These are phyloP conservation scores for Verticillium nonalfalfae DNA, from an alignment of 2,329 filamentous ascomycete species.

Conservation along the genomic window DNA sequence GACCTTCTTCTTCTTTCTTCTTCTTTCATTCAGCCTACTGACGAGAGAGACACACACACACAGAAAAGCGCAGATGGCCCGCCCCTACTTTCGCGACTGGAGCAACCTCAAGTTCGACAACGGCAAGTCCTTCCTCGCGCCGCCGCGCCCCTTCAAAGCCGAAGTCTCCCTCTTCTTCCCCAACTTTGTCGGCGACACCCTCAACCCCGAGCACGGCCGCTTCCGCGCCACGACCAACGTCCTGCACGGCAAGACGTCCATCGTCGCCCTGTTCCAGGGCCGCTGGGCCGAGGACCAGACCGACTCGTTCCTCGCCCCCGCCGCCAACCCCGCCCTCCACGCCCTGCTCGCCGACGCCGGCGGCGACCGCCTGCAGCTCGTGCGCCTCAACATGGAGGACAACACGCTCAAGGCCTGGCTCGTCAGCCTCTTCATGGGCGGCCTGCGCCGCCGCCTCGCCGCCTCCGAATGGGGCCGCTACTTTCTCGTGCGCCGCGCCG, in stretches of 20 bases:
- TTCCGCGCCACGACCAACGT: conserved; percentile 67
- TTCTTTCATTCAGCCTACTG: not conserved
- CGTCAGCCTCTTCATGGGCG: conserved; percentile 48
- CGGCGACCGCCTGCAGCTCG: conserved; percentile 53
- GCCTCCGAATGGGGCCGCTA: conserved; percentile 53
- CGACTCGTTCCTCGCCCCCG: conserved; percentile 60
- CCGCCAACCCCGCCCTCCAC: conserved; percentile 64
- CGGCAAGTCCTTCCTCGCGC: conserved; percentile 88
- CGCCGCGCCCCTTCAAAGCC: conserved; percentile 74
- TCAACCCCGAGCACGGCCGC: conserved; percentile 44
- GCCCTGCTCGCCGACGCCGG: conserved; percentile 48
- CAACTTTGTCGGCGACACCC: conserved; percentile 77
- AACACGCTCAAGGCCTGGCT: conserved; percentile 62
- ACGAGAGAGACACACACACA: conserved; percentile 22
- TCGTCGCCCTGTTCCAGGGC: conserved; percentile 77
- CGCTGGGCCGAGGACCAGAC: conserved; percentile 82
- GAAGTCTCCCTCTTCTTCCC: conserved; percentile 88
- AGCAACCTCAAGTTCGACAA: conserved; percentile 73
- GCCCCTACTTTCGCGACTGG: conserved; percentile 96
- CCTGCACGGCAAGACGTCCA: conserved; percentile 65
- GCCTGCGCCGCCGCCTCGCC: conserved; percentile 41
- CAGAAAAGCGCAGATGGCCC: conserved; percentile 69
- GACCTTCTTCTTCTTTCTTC: not conserved
- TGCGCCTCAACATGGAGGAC: conserved; percentile 86
- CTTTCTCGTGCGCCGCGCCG: conserved; percentile 52